A percentile compares a stretch with the other conserved stretches of the same genome.
Conservation (phyloP, 495 filamentous ascomycete species). For the Clavariopsis aquatica region DNA sequence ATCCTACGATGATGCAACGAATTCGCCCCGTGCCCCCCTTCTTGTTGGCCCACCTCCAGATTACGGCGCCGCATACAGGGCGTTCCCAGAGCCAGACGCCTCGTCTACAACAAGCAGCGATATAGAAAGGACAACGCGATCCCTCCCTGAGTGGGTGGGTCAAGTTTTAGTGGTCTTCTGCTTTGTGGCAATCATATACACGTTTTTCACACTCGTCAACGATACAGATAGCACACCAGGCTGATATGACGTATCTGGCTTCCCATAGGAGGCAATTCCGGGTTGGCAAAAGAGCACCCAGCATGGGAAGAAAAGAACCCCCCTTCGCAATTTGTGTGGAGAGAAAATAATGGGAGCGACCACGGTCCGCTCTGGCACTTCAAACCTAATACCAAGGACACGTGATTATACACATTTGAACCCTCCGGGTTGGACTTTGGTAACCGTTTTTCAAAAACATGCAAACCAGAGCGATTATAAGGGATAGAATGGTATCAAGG, state of each 20-base stretch:
- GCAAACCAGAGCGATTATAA: no score
- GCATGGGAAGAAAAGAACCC: no score
- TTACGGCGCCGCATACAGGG: constrained; percentile 23
- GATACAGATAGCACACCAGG: constrained; percentile 15
- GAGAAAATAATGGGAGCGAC: no score
- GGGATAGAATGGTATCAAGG: no score
- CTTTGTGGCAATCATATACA: constrained; percentile 33
- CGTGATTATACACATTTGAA: no score
- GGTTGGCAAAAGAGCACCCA: no score
- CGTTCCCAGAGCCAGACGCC: constrained; percentile 11
- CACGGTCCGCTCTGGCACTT: no score
- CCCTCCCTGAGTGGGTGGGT: constrained; percentile 33
- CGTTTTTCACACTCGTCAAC: constrained; percentile 28
- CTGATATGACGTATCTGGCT: not conserved
- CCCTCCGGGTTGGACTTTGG: no score
- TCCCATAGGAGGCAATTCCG: not conserved
- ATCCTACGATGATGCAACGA: constrained; percentile 34
- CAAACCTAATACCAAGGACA: no score
- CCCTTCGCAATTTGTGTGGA: no score
- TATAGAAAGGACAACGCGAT: constrained; percentile 12
- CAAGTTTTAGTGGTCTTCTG: constrained; percentile 28
- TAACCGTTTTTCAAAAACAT: no score
- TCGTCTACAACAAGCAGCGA: constrained; percentile 25
- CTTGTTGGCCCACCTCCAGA: constrained; percentile 31
- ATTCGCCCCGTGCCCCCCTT: constrained; percentile 25